phyloP scores from a whole-genome alignment of 2,329 filamentous ascomycete species.

The Aspergillus sp. region DNA sequence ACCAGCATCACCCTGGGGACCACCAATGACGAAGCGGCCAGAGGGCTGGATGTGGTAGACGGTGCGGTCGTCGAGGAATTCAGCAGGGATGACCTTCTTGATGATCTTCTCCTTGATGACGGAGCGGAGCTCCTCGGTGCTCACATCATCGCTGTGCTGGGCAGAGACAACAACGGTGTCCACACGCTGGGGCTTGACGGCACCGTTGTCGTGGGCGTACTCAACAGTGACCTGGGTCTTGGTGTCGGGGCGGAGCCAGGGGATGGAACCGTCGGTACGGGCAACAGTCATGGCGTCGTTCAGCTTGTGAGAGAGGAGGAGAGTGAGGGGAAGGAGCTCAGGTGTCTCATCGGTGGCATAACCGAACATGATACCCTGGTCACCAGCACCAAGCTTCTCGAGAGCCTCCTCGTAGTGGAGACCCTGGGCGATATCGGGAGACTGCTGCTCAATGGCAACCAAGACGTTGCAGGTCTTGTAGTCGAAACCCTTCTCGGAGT shows the following conservation, averaged over 20 bases:
- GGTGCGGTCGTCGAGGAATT: constrained; percentile 90
- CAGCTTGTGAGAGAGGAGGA: constrained; percentile 93
- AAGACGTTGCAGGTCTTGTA: constrained; percentile 99
- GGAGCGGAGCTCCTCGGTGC: constrained; percentile 88
- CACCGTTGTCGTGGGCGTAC: constrained; percentile 92
- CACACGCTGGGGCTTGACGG: constrained; percentile 86
- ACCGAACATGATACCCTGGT: constrained; percentile 99
- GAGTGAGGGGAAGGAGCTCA: constrained; percentile 91
- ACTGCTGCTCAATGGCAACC: constrained; percentile 99
- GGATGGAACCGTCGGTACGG: constrained; percentile 80
- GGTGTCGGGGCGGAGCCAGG: constrained; percentile 97
- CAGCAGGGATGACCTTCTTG: constrained; percentile 85
- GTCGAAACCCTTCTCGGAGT: constrained; percentile 96
- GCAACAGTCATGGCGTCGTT: constrained; percentile 92
- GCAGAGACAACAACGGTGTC: constrained; percentile 97
- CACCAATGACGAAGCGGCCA: constrained; percentile 97
- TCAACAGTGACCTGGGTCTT: constrained; percentile 99
- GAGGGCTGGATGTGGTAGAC: constrained; percentile 99
- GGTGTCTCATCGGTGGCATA: constrained; percentile 99
- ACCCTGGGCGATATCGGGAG: constrained; percentile 97
- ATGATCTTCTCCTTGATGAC: constrained; percentile 97
- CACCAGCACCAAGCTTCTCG: constrained; percentile 96
- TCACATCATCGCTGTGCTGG: constrained; percentile 86
- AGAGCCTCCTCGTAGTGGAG: constrained; percentile 97
- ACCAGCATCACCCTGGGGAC: constrained; percentile 97